Base-by-base conservation (phyloP, 2,329 filamentous ascomycete species). In the Botrytis porri region DNA sequence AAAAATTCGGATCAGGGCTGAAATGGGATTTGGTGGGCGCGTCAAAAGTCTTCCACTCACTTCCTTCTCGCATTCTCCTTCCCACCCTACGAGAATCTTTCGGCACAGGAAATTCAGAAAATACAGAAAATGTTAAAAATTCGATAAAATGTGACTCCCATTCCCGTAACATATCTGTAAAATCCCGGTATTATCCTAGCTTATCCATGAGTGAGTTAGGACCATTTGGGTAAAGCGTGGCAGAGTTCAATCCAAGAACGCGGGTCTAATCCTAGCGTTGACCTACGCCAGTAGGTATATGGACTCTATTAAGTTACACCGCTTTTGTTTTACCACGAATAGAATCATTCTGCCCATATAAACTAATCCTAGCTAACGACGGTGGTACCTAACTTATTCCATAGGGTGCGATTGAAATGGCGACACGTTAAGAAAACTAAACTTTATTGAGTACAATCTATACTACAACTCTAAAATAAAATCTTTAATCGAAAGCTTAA, bases 251-350 rank as follows among this genome's bases (percentile, higher is more conserved):
- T n/a, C 22, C 57, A 39, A 64, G 48, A n/a, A 45, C 59, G 48
- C 59, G 69, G 69, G 59, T 64, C 48, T 54, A 71, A 63, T 71
- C 64, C 69, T 63, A 71, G 69, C 69, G 59, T 70, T 14, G 48
- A 14, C 25, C 9, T 22, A 20, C 35, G 41, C 37, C 37, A 45
- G n/a, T n/a, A n/a, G n/a, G n/a, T n/a, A n/a, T n/a, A n/a, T n/a
- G n/a, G n/a, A n/a, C n/a, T n/a, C n/a, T n/a, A n/a, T n/a, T n/a
- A n/a, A n/a, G n/a, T n/a, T n/a, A n/a, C n/a, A n/a, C n/a, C n/a
- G n/a, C n/a, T n/a, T n/a, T n/a, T n/a, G n/a, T n/a, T n/a, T n/a
- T n/a, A n/a, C n/a, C n/a, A n/a, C n/a, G n/a, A n/a, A n/a, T n/a
- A n/a, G n/a, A n/a, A n/a, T n/a, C n/a, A n/a, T n/a, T n/a, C n/a